Percentiles rank a stretch among this genome's conserved stretches.
Conservation (phyloP, 768 basidiomycete species). For the Lactifluus piperatus region DNA sequence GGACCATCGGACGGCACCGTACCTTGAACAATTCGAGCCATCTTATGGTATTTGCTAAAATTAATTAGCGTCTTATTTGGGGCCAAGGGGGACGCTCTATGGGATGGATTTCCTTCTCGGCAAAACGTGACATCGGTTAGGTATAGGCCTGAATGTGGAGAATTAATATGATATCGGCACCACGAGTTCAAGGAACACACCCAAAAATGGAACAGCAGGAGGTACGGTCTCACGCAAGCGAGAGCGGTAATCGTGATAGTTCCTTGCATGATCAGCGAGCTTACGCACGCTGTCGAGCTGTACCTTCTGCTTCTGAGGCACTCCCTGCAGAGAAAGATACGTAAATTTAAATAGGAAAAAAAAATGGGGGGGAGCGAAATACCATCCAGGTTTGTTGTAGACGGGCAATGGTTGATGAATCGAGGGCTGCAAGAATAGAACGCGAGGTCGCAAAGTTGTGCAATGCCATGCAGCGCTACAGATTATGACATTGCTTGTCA, state of each 20-base stretch:
- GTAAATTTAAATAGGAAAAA: not conserved
- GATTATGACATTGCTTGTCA: slow-evolving; percentile 7
- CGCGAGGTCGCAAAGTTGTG: slow-evolving; percentile 90
- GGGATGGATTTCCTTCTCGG: slow-evolving; percentile 86
- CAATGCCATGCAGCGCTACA: slow-evolving; percentile 72
- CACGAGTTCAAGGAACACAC: slow-evolving; percentile 32
- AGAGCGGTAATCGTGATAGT: slow-evolving; percentile 86
- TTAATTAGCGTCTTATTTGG: slow-evolving; percentile 79
- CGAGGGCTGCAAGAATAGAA: slow-evolving; percentile 88
- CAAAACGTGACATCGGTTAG: slow-evolving; percentile 93
- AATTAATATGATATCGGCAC: slow-evolving; percentile 12
- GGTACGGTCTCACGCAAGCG: slow-evolving; percentile 81
- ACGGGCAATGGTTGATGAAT: slow-evolving; percentile 90
- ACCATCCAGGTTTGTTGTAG: slow-evolving; percentile 92
- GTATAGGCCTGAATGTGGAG: slow-evolving; percentile 52
- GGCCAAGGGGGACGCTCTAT: slow-evolving; percentile 69
- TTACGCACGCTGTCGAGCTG: slow-evolving; percentile 74
- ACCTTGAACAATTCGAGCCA: slow-evolving; percentile 81
- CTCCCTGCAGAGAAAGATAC: slow-evolving; percentile 39
- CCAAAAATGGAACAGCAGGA: slow-evolving; percentile 93
- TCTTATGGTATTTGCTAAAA: slow-evolving; percentile 93
- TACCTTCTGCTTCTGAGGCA: slow-evolving; percentile 76
- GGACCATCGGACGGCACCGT: slow-evolving; percentile 9
- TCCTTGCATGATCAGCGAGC: slow-evolving; percentile 84
- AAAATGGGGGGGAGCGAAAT: slow-evolving; percentile 27